Base-by-base conservation (phyloP, 2,329 filamentous ascomycete species). In the Pseudogymnoascus sp. region DNA sequence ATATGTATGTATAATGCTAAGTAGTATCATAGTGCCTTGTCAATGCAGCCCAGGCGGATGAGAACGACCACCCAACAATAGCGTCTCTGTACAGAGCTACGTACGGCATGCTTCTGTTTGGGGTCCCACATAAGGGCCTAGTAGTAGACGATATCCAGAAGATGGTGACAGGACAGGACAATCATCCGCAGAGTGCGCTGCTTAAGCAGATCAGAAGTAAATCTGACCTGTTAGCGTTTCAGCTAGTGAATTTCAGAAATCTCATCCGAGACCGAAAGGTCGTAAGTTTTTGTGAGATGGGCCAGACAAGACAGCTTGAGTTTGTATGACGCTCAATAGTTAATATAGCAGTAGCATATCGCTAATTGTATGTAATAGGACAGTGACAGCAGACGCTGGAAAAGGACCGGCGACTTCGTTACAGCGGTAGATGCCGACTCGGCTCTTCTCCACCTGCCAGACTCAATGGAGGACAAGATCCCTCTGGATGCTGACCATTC, bases 31-130 rank as follows among this genome's bases (percentile, higher is more conserved):
- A 64, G 64, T 64, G 37, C 22, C 41, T 66, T 4, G 33, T 63
- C 26, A 60, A 59, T 75, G 75, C 75, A 71, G 38, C 73, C 73
- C 64, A 72, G 71, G 38, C 68, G 67, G 41, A 62, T 24, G 60
- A 62, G 46, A 3, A 56, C 1, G 61, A 61, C 65, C 61, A 72
- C 62, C 11, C 65, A 16, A 26, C 69, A 68, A 66, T 70, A 68
- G 53, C 68, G 68, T 70, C 43, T 61, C 66, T 63, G 68, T 72
- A 69, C 64, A 76, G 28, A 67, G 73, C 65, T 70, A 74, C 14
- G 72, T 75, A 73, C 64, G 72, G 66, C 14, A 73, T 76, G 31
- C 61, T 77, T 7, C 75, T 76, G 64, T 75, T 75, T 60, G 73
- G 72, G 14, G 76, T 73, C 2, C 75, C 75, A 5, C 75, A 76